Evolutionary conservation across 495 filamentous ascomycete genomes (phyloP), one percentile per base, ranked within the genome.

Genomic region (Elasticomyces elasticus): DNA sequence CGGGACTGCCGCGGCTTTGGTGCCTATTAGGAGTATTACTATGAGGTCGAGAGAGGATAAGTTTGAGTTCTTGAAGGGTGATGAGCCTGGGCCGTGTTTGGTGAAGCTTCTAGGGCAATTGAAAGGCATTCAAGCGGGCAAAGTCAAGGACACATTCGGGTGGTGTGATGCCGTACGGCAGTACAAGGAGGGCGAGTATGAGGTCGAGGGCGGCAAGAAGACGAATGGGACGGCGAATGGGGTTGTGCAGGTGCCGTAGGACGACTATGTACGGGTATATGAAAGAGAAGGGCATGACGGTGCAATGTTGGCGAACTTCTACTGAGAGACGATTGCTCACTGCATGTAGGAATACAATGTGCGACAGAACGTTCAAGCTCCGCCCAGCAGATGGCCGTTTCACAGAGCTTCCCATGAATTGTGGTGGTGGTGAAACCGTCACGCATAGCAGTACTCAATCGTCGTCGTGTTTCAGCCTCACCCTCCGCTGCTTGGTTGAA

Each of bases 1-100:
- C 0, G 92, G 92, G 0, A 98, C 92, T 0, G 92, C 92, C 4
- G 92, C 91, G 0, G 86, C 88, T 0, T 72, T 98, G 40, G 89
- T 96, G 10, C 92, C 92, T 0, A 87, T 98, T 64, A 81, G 82
- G 49, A 89, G 84, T 46, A 94, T 98, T 59, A 87, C 85, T 1
- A 81, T 85, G 65, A 77, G 75, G 58, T 79, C 77, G 3, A 75
- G 63, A 10, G 67, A 71, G n/a, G 84, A 90, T 56, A 85, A 77
- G 23, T 80, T 91, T 58, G 44, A 42, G 28, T 71, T 69, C 48
- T 54, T 62, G 30, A 59, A 61, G 19, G 67, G 59, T 15, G 80
- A 82, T 42, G 79, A 91, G 46, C 76, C 81, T 1, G 90, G 89
- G 1, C 78, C 81, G 52, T 73, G 83, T 7, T 87, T 79, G 55